Conservation (phyloP, 2,329 filamentous ascomycete species). For the Botrytis paeoniae region DNA sequence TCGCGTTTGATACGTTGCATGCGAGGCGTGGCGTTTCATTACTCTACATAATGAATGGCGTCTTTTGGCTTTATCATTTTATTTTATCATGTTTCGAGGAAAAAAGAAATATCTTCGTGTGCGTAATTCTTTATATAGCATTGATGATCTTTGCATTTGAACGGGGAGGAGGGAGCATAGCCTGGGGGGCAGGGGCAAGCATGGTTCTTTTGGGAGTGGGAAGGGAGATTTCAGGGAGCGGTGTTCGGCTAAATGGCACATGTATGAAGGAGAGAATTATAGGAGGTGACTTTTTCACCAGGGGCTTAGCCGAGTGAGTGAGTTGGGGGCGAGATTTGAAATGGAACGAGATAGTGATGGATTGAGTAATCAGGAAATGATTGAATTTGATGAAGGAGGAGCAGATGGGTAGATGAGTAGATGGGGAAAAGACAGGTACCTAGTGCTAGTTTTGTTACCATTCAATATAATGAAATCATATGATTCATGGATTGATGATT, state of each 20-base stretch:
- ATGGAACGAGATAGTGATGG: background rate
- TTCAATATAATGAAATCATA: background rate
- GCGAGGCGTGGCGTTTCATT: background rate
- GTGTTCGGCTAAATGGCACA: background rate
- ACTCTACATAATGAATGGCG: constrained; percentile 5
- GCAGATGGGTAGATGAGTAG: background rate
- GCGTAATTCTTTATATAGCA: background rate
- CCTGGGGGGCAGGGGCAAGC: background rate
- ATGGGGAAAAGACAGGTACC: background rate
- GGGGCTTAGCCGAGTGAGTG: background rate
- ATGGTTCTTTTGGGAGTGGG: background rate
- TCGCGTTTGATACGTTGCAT: constrained; percentile 8
- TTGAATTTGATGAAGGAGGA: background rate
- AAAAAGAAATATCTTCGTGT: background rate
- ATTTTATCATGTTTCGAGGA: background rate
- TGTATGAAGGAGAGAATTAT: background rate
- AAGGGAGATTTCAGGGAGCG: no score
- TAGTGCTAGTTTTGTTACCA: background rate
- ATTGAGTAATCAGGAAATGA: background rate
- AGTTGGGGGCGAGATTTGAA: background rate
- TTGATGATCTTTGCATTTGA: background rate
- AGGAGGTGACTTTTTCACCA: background rate
- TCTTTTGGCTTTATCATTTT: background rate
- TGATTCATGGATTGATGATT: background rate
- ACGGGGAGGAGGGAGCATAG: background rate